phyloP scores from a whole-genome alignment of 2,329 filamentous ascomycete species.

The Penicillium griseofulvum region DNA sequence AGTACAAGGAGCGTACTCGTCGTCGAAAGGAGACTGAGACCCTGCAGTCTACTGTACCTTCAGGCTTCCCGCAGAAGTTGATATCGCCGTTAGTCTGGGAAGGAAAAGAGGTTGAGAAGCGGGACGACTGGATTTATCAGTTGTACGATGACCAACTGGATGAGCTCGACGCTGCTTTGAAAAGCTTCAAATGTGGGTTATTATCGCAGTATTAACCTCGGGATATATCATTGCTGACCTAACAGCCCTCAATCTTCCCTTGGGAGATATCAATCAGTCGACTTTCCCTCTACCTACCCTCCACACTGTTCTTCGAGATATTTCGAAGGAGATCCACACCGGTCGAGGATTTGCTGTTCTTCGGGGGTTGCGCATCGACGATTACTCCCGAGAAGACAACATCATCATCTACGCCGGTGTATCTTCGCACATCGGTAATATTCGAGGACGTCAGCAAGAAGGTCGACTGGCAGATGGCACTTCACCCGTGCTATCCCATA shows the following conservation, averaged over 20 bases:
- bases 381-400: constrained; percentile 35
- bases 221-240: constrained; percentile 1
- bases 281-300: constrained; percentile 45
- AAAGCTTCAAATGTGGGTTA: constrained; percentile 41
- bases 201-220: constrained; percentile 1
- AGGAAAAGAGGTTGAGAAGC: constrained; percentile 36
- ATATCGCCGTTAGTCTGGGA: constrained; percentile 50
- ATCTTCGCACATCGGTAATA: constrained; percentile 42
- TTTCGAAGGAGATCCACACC: constrained; percentile 39
- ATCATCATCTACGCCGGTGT: constrained; percentile 45
- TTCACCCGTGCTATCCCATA: constrained; percentile 55
- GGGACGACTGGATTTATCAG: constrained; percentile 38
- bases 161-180: constrained; percentile 45
- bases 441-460: constrained; percentile 45
- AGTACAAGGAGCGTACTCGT: constrained; percentile 21
- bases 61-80: constrained; percentile 43
- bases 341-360: constrained; percentile 48
- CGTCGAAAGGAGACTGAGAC: constrained; percentile 18
- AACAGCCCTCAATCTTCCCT: constrained; percentile 30
- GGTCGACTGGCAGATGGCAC: constrained; percentile 18
- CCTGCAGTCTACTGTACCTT: constrained; percentile 31
- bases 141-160: constrained; percentile 35
- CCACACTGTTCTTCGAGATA: constrained; percentile 28
- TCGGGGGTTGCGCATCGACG: constrained; percentile 40
- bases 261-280: constrained; percentile 43